Base-by-base conservation (phyloP, 2,329 filamentous ascomycete species). In the Tetracladium maxilliforme region DNA sequence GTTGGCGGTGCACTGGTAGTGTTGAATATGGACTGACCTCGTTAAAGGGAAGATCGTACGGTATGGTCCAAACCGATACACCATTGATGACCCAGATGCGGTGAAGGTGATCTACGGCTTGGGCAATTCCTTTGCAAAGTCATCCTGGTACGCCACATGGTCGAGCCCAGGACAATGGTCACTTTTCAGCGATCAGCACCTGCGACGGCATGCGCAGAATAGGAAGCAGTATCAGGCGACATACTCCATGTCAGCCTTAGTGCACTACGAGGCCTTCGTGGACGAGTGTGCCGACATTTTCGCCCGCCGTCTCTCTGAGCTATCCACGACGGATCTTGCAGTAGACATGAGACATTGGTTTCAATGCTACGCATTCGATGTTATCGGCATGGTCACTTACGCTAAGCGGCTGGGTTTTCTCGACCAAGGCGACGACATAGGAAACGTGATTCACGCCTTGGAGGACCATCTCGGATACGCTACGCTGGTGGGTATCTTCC, bases 311-410 rank as follows among this genome's bases (percentile, higher is more conserved):
- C 41, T 64, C 16, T 26, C 21, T 1, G 52, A 58, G 27, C 45
- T 54, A 8, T 47, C 54, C 3, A 25, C 31, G 1, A 26, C 30
- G 0, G 36, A 37, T 1, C 10, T 42, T 4, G 26, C 31, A 0
- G 33, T 64, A 4, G 47, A 67, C 30, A 32, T 61, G 20, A 36
- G 37, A 4, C 43, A 52, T 23, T 58, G 52, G 49, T 40, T 61
- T 15, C 57, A 61, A 31, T 61, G 45, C 31, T 63, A 54, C 27
- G 57, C 55, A 0, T 60, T 61, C 21, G 57, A 65, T 24, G 58
- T 65, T 2, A 63, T 69, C 16, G 60, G 59, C 1, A 49, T 57
- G 19, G 59, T 68, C 11, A 63, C 57, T 0, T 54, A 54, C 19
- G 50, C 40, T 9, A 40, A 37, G 4, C 35, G 40, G 0, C 48